Conservation (phyloP, 371 early-diverging fungal genomes). For the Lichtheimia hyalospora region DNA sequence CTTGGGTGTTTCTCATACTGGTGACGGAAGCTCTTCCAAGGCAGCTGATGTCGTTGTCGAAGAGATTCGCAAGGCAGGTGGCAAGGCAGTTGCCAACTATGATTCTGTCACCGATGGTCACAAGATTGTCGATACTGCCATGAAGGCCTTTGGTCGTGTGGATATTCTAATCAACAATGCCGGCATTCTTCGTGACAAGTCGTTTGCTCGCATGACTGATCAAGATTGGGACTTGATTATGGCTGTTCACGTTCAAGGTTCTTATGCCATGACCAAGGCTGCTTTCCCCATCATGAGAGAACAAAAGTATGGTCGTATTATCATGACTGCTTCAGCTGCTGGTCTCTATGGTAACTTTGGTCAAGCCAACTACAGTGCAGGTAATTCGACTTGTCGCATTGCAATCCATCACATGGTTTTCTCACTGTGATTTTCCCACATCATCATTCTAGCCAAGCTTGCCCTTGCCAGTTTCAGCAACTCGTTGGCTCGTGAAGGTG, state of each 20-base stretch:
- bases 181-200: slow-evolving; percentile 95
- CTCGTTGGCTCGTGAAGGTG: slow-evolving; percentile 94
- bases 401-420: slow-evolving; percentile 5
- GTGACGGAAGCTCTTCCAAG: slow-evolving; percentile 69
- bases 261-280: slow-evolving; percentile 94
- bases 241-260: slow-evolving; percentile 91
- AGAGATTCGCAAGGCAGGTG: slow-evolving; percentile 90
- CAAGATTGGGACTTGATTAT: slow-evolving; percentile 95
- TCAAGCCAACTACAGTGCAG: slow-evolving; percentile 93
- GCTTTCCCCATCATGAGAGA: slow-evolving; percentile 96
- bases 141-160: slow-evolving; percentile 93
- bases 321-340: slow-evolving; percentile 90
- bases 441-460: slow-evolving; percentile 84
- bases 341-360: slow-evolving; percentile 99
- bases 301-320: slow-evolving; percentile 90
- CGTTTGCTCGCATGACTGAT: slow-evolving; percentile 94
- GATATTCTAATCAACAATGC: slow-evolving; percentile 98
- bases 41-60: slow-evolving; percentile 97
- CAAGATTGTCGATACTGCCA: slow-evolving; percentile 94
- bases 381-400: slow-evolving; percentile 16
- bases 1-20: slow-evolving; percentile 83
- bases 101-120: slow-evolving; percentile 96
- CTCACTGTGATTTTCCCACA: neutral
- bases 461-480: slow-evolving; percentile 89
- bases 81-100: slow-evolving; percentile 97